These are phyloP conservation scores for Nitzschia sp. DNA, from an alignment of 108 stramenopile species.

Conservation along the genomic window DNA sequence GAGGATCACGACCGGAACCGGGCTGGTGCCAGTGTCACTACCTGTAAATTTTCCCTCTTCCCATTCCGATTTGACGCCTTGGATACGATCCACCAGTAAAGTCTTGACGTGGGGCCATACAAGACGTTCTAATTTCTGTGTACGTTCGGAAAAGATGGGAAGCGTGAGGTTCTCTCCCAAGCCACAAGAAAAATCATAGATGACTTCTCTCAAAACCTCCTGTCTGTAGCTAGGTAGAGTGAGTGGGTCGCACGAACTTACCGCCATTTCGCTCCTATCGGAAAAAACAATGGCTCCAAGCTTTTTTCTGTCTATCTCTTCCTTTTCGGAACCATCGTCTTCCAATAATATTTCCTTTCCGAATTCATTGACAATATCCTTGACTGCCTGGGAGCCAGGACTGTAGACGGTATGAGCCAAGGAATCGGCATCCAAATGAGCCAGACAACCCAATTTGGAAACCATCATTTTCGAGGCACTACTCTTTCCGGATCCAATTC, in stretches of 20 bases:
- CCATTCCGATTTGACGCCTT: constrained; percentile 36
- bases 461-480: constrained; percentile 70
- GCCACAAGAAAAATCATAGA: too few species aligned
- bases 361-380: constrained; percentile 60
- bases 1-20: constrained; percentile 47
- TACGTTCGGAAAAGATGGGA: too few species aligned
- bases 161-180: too few species aligned
- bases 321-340: constrained; percentile 6
- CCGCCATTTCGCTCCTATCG: constrained; percentile 59
- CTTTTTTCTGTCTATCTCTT: constrained; percentile 58
- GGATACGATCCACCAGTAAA: constrained; percentile 49
- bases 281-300: constrained; percentile 79
- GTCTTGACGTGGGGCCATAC: constrained; percentile 83
- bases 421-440: constrained; percentile 73
- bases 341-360: constrained; percentile 52
- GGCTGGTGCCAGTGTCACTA: too few species aligned
- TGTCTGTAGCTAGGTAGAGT: too few species aligned
- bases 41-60: neutral
- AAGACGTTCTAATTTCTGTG: constrained; percentile 65
- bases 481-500: constrained; percentile 82
- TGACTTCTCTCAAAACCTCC: too few species aligned
- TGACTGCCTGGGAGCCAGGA: constrained; percentile 57
- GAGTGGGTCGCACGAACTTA: constrained; percentile 14
- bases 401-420: constrained; percentile 74
- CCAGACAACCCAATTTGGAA: constrained; percentile 48